A percentile compares a stretch with the other conserved stretches of the same genome.
Conservation (phyloP, 2,329 filamentous ascomycete genomes). For the Ophiostoma sp. region DNA sequence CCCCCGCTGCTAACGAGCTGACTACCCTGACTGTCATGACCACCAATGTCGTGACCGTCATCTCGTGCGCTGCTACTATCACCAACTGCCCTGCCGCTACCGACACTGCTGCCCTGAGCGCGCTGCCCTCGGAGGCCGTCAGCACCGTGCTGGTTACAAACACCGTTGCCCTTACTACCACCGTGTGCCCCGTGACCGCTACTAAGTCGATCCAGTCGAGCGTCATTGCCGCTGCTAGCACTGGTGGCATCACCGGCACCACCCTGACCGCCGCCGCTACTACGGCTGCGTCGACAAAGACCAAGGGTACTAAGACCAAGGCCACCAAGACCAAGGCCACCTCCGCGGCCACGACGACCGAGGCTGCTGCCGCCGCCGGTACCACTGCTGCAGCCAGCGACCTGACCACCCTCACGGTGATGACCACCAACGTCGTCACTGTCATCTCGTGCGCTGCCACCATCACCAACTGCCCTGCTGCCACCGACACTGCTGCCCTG, state of each 20-base stretch:
- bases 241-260: slow-evolving; percentile 35
- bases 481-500: slow-evolving; percentile 38
- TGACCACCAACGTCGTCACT: slow-evolving; percentile 38
- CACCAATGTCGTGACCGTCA: slow-evolving; percentile 37
- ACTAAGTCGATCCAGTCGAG: slow-evolving; percentile 38
- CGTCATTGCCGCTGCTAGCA: slow-evolving; percentile 32
- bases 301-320: slow-evolving; percentile 25
- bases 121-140: slow-evolving; percentile 31
- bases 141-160: slow-evolving; percentile 37
- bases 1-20: slow-evolving; percentile 22
- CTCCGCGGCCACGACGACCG: neutral
- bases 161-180: slow-evolving; percentile 36
- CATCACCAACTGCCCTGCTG: slow-evolving; percentile 25
- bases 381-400: neutral
- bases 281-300: neutral
- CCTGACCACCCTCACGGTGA: slow-evolving; percentile 40
- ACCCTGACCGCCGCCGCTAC: slow-evolving; percentile 36
- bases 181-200: slow-evolving; percentile 40
- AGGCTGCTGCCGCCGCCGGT: neutral
- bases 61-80: slow-evolving; percentile 29
- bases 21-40: slow-evolving; percentile 41
- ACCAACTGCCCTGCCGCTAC: slow-evolving; percentile 31
- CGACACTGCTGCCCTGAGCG: slow-evolving; percentile 36
- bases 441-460: slow-evolving; percentile 26
- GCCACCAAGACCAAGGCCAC: slow-evolving; percentile 29